phyloP scores from a whole-genome alignment of 352 stramenopile genomes.

The Plasmopara muralis region DNA sequence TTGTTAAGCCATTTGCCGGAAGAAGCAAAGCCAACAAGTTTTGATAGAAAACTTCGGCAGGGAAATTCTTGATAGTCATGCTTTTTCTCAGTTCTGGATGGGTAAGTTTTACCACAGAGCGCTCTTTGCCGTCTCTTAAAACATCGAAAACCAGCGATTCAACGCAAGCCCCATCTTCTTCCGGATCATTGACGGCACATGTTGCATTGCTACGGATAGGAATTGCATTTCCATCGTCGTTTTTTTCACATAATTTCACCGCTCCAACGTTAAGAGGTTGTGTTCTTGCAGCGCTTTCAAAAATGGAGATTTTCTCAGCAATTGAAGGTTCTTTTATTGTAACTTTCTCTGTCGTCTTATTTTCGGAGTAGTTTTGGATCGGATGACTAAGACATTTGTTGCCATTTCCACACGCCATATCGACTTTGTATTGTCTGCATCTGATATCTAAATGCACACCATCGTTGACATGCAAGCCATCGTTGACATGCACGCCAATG shows the following conservation, averaged over 20 bases:
- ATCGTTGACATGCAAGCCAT: no score
- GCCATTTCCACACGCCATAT: no score
- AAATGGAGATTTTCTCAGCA: no score
- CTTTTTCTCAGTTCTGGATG: conserved; percentile 45
- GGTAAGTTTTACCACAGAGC: conserved; percentile 41
- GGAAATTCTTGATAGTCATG: conserved; percentile 42
- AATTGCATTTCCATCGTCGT: conserved; percentile 9
- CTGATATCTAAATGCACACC: no score
- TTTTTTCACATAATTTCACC: conserved; percentile 19
- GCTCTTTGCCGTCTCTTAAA: conserved; percentile 46
- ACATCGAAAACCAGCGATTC: conserved; percentile 44
- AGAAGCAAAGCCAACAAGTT: conserved; percentile 61
- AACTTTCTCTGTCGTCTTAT: no score
- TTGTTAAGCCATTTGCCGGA: conserved; percentile 45
- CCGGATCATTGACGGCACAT: conserved; percentile 11
- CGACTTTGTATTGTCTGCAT: no score
- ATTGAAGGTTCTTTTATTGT: no score
- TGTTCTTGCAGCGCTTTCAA: neutral
- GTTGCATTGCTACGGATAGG: conserved; percentile 1
- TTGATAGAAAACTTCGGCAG: conserved; percentile 40
- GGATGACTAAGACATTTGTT: no score
- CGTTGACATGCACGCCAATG: no score
- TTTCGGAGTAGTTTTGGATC: no score
- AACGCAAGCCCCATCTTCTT: conserved; percentile 32
- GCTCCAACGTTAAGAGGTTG: conserved; percentile 28